A percentile compares a stretch with the other conserved stretches of the same genome.
phyloP scores from a whole-genome alignment of 2,329 filamentous ascomycete genomes.

The Sarocladium strictum region DNA sequence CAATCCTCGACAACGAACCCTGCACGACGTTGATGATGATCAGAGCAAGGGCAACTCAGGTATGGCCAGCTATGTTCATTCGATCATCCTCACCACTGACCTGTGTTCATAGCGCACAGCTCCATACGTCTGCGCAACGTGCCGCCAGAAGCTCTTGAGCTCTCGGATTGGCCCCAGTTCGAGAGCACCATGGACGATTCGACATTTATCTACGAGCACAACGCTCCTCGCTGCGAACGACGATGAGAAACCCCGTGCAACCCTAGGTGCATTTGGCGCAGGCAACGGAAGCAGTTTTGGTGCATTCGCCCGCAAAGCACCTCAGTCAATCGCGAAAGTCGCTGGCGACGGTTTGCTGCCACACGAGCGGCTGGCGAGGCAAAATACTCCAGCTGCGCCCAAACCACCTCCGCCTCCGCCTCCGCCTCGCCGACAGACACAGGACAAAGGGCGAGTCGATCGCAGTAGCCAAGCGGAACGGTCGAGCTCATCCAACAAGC shows the following conservation, averaged over 20 bases:
- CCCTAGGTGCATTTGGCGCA: slow-evolving; percentile 14
- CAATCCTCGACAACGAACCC: neutral
- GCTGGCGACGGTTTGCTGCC: slow-evolving; percentile 25
- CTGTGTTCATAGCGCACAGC: slow-evolving; percentile 21
- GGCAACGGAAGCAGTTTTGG: slow-evolving; percentile 14
- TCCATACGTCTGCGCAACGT: slow-evolving; percentile 35
- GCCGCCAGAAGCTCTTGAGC: slow-evolving; percentile 24
- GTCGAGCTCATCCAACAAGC: neutral
- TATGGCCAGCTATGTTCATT: slow-evolving; percentile 17
- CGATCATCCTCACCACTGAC: slow-evolving; percentile 8
- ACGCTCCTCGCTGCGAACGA: slow-evolving; percentile 15
- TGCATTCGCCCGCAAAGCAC: slow-evolving; percentile 15
- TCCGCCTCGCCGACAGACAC: no score
- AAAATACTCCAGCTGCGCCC: slow-evolving; percentile 18
- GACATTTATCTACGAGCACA: slow-evolving; percentile 23
- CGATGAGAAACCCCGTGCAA: slow-evolving; percentile 12
- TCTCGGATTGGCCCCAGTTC: neutral
- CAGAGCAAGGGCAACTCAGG: slow-evolving; percentile 35
- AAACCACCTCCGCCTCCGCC: slow-evolving; percentile 1
- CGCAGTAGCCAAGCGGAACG: neutral
- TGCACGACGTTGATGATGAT: slow-evolving; percentile 30
- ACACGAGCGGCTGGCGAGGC: slow-evolving; percentile 31
- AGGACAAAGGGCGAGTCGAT: no score
- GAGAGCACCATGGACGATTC: slow-evolving; percentile 12
- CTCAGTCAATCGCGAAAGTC: slow-evolving; percentile 5